Base-by-base conservation (phyloP, 2,329 filamentous ascomycete species). In the Colletotrichum falcatum region DNA sequence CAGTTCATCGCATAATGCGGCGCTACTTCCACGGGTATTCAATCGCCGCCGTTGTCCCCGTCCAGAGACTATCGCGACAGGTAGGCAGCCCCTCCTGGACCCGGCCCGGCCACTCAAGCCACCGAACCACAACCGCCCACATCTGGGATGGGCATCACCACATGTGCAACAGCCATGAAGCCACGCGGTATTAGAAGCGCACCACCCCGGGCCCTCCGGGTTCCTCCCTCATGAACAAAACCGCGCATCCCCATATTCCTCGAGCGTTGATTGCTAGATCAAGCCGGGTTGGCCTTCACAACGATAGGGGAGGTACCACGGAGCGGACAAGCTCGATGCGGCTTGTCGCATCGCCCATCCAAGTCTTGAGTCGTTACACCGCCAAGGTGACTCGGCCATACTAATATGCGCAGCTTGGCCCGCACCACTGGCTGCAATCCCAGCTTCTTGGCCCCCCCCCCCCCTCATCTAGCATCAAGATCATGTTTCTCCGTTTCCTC, bases 401-500 rank as follows among this genome's bases (percentile, higher is more conserved):
- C 48, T 62, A 53, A 58, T 56, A 33, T 61, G 56, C 63, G 62
- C 62, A 67, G 18, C 37, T 58, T n/a, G 48, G 28, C 23, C 67
- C 51, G 61, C 39, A 20, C 33, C 44, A 28, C 63, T 51, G 63
- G 20, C 63, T 60, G 51, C 51, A 48, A 20, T 61, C 63, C 67
- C 66, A 66, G 63, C 66, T 59, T 70, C 64, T 67, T 67, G 64
- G n/a, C n/a, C n/a, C n/a, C n/a, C n/a, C n/a, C n/a, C n/a, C n/a
- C 64, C 64, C 67, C 64, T 64, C 64, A 67, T 70, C 58, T 30
- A 35, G 8, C 48, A 42, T 53, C 48, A 56, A 46, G 28, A 49
- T 51, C 26, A 9, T 35, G 44, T 62, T 46, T 20, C 61, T 46
- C 56, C 42, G 56, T 62, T 61, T 66, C 30, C 56, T 66, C 30